Percentiles rank a stretch among this genome's conserved stretches.
Evolutionary conservation across 345 rosid species (phyloP).

Genomic region (Gynandropsis gynandra): DNA sequence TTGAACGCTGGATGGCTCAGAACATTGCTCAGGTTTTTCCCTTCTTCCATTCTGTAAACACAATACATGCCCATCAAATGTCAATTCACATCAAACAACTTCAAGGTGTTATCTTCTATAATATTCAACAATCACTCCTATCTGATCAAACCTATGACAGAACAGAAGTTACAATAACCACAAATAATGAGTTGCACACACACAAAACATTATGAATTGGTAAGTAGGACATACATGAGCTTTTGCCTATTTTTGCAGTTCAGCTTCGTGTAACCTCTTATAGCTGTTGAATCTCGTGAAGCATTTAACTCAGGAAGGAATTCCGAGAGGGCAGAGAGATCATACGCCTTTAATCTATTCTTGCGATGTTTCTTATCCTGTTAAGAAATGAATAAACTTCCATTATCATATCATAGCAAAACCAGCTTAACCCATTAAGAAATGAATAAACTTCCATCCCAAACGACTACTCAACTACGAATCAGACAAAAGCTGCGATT

Average conservation of each 20-base stretch:
- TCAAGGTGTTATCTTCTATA: too few relatives aligned
- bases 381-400: slow-evolving; percentile 5
- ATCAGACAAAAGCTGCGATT: neutral
- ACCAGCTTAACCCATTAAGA: neutral
- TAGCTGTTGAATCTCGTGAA: slow-evolving; percentile 23
- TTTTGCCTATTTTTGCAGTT: slow-evolving; percentile 65
- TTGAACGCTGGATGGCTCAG: slow-evolving; percentile 60
- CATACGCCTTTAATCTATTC: slow-evolving; percentile 64
- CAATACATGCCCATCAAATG: slow-evolving; percentile 3
- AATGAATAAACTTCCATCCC: neutral
- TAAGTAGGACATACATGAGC: slow-evolving; percentile 38
- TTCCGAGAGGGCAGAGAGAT: slow-evolving; percentile 61
- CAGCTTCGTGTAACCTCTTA: slow-evolving; percentile 44
- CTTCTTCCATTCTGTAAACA: slow-evolving; percentile 52
- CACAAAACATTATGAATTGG: neutral
- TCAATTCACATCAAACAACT: neutral
- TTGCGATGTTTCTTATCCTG: slow-evolving; percentile 55
- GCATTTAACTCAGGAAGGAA: slow-evolving; percentile 67
- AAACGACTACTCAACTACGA: neutral
- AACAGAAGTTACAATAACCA: too few relatives aligned
- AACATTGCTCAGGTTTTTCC: slow-evolving; percentile 50
- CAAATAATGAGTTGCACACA: neutral
- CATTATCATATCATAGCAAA: slow-evolving; percentile 2
- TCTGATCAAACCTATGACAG: too few relatives aligned
- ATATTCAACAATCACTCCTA: too few relatives aligned